A percentile compares a stretch with the other conserved stretches of the same genome.
phyloP scores from a whole-genome alignment of 2,329 filamentous ascomycete species.

The Epichloe coenophiala region DNA sequence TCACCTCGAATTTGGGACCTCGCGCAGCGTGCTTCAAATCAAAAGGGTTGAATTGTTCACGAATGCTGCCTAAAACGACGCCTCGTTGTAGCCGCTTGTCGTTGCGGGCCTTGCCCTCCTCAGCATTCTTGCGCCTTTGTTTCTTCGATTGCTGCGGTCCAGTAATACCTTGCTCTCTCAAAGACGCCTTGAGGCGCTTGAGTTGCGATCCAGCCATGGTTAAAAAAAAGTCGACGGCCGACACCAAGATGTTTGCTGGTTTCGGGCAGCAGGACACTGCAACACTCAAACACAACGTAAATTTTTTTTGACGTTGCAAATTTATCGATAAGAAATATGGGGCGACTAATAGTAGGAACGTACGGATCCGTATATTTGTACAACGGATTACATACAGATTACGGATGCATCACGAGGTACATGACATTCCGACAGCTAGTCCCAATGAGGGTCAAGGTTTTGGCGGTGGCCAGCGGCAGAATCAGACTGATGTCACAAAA shows the following conservation, averaged over 20 bases:
- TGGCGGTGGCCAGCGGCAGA: conserved; percentile 12
- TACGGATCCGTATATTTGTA: too few species aligned
- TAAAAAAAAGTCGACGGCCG: conserved; percentile 5
- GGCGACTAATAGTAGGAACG: not conserved
- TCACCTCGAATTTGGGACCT: conserved; percentile 75
- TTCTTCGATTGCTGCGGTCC: conserved; percentile 93
- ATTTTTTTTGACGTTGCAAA: conserved; percentile 3
- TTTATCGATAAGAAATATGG: conserved; percentile 8
- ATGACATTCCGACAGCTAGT: not conserved
- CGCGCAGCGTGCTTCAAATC: conserved; percentile 72
- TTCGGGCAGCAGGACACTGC: not conserved
- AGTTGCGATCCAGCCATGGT: conserved; percentile 90
- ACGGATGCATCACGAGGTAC: too few species aligned
- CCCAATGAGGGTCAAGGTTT: conserved; percentile 4
- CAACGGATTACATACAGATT: too few species aligned
- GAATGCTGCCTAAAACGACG: conserved; percentile 69
- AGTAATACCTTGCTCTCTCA: conserved; percentile 78
- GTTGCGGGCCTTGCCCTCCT: conserved; percentile 48
- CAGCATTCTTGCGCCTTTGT: conserved; percentile 63
- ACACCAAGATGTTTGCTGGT: conserved; percentile 7
- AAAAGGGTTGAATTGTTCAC: conserved; percentile 96
- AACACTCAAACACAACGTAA: not conserved
- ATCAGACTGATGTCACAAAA: not conserved
- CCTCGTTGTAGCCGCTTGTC: conserved; percentile 67
- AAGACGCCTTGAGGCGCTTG: conserved; percentile 84